These are phyloP conservation scores for Rosellinia necatrix DNA, from an alignment of 2,329 filamentous ascomycete genomes.

Conservation along the genomic window DNA sequence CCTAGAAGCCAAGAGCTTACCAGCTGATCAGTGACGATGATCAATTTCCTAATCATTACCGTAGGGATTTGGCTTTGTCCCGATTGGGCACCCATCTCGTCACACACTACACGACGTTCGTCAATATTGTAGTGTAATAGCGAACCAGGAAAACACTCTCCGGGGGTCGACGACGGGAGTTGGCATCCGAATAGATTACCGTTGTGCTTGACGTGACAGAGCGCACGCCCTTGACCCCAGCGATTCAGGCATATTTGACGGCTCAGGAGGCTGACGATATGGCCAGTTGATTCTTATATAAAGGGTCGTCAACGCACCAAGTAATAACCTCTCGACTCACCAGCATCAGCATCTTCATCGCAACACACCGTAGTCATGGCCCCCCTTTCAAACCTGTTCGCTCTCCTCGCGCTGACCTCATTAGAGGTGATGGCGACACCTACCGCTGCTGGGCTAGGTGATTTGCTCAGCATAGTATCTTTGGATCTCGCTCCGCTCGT, in stretches of 20 bases:
- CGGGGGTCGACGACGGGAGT: background rate
- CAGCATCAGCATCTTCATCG: background rate
- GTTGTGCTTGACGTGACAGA: slow-evolving; percentile 4
- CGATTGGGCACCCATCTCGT: background rate
- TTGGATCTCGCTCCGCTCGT: slow-evolving; percentile 11
- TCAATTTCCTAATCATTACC: slow-evolving; percentile 1
- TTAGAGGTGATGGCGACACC: slow-evolving; percentile 6
- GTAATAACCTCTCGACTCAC: background rate
- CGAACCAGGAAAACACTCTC: background rate
- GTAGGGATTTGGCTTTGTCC: background rate
- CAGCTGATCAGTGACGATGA: slow-evolving; percentile 16
- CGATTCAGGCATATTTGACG: no score
- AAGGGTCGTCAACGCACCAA: background rate
- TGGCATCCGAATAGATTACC: background rate
- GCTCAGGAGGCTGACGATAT: background rate
- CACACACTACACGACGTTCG: no score
- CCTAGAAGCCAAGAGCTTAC: background rate
- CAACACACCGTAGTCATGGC: background rate
- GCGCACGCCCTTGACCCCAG: no score
- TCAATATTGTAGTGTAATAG: background rate
- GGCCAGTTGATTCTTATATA: background rate
- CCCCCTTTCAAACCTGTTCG: background rate
- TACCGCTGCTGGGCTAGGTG: slow-evolving; percentile 6
- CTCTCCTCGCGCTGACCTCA: slow-evolving; percentile 5
- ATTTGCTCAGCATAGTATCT: slow-evolving; percentile 11